Evolutionary conservation across 148 eudicot species (phyloP).

Genomic region (Pouteria glomerata): DNA sequence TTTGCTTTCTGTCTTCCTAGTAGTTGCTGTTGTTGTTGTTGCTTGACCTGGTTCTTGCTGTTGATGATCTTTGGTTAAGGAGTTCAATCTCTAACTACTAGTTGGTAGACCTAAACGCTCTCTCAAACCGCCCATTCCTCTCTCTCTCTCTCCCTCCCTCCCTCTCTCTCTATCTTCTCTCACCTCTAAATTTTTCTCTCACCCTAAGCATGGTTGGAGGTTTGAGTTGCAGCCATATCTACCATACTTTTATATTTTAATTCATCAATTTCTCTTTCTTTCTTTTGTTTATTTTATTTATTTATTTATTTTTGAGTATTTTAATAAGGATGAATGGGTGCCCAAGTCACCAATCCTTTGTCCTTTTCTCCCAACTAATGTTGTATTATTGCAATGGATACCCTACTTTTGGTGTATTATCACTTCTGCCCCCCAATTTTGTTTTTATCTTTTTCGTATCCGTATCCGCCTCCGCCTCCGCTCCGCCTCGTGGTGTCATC

Average conservation of each 20-base stretch:
- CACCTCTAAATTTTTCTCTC: conserved; percentile 7
- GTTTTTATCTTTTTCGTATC: background rate
- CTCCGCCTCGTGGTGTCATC: too few relatives aligned
- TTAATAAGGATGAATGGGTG: conserved; percentile 23
- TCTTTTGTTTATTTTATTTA: background rate
- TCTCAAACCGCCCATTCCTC: conserved; percentile 19
- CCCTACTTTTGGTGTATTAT: background rate
- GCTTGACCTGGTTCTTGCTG: conserved; percentile 27
- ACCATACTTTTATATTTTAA: conserved; percentile 20
- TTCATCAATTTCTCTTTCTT: background rate
- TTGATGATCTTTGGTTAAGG: conserved; percentile 51
- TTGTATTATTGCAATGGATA: conserved; percentile 4
- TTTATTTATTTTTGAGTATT: background rate
- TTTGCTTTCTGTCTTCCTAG: conserved; percentile 7
- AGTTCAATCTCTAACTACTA: conserved; percentile 61
- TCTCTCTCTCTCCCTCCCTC: conserved; percentile 7
- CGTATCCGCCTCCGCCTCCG: background rate
- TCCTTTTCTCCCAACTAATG: conserved; percentile 22
- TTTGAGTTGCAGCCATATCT: conserved; percentile 32
- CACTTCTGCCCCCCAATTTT: conserved; percentile 3
- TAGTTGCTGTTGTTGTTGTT: conserved; percentile 21
- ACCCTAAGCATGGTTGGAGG: conserved; percentile 30
- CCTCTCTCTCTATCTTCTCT: conserved; percentile 12
- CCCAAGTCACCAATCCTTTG: conserved; percentile 26
- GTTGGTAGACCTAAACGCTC: conserved; percentile 61